Conservation (phyloP, 2,329 filamentous ascomycete genomes). For the Monosporascus sp. region DNA sequence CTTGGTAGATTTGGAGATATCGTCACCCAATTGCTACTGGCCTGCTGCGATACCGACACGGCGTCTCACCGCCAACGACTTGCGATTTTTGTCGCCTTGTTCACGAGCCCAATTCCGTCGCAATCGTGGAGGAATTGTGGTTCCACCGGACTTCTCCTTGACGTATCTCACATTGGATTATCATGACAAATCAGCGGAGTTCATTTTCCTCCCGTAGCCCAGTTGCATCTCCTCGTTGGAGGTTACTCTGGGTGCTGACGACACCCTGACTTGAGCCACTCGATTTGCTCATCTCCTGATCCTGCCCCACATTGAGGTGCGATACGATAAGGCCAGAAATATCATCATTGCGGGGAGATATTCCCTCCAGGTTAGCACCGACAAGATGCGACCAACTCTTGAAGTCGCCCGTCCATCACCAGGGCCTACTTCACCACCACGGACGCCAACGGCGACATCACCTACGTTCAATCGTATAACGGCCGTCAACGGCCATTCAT, state of each 20-base stretch:
- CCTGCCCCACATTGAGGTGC: slow-evolving; percentile 25
- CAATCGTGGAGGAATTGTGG: slow-evolving; percentile 23
- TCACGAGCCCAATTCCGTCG: slow-evolving; percentile 11
- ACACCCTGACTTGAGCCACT: slow-evolving; percentile 27
- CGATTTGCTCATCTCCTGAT: slow-evolving; percentile 10
- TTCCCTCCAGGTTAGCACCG: slow-evolving; percentile 16
- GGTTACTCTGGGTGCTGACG: slow-evolving; percentile 38
- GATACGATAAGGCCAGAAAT: slow-evolving; percentile 17
- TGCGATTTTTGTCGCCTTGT: background rate
- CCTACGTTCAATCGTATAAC: slow-evolving; percentile 22
- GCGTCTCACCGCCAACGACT: background rate
- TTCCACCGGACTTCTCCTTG: slow-evolving; percentile 22
- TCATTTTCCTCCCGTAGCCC: slow-evolving; percentile 31
- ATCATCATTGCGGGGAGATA: slow-evolving; percentile 19
- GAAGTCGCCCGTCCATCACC: slow-evolving; percentile 20
- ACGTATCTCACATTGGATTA: slow-evolving; percentile 29
- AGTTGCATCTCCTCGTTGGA: slow-evolving; percentile 39
- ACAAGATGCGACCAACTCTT: slow-evolving; percentile 25
- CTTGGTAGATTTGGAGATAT: background rate
- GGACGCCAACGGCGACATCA: slow-evolving; percentile 24
- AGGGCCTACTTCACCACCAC: slow-evolving; percentile 31
- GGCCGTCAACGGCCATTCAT: slow-evolving; percentile 12
- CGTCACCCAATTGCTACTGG: background rate
- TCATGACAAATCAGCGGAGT: slow-evolving; percentile 41
- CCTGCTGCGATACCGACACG: background rate